Evolutionary conservation across 805 yeast species (phyloP), one percentile per base, ranked within the genome.

Genomic region (Pichia nakasei): DNA sequence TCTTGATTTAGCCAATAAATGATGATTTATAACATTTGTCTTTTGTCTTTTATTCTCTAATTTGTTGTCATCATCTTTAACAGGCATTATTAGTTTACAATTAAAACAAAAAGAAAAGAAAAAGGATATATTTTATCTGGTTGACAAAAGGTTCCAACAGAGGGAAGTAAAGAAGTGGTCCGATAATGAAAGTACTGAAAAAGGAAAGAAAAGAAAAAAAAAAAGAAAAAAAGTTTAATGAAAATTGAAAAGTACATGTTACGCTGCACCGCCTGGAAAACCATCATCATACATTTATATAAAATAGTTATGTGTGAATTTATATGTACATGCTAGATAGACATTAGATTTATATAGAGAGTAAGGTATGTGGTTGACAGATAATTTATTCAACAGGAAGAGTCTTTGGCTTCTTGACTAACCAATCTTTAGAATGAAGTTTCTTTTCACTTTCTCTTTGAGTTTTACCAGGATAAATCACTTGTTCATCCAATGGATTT

Each of bases 381-480:
- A 12, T 9, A n/a, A 17, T n/a, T 20, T 47, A 45, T 48, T 71
- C 70, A 27, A 71, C 75, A 17, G 81, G 81, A 39, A 80, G 60
- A 3, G 82, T 67, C 55, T 72, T 70, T 46, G 75, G 75, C 47
- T 82, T 73, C 46, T 69, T 67, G 36, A 70, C 68, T 42, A 80
- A 61, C 60, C 78, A 80, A 37, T 76, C 80, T 45, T 71, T 74
- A 58, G 70, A 72, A 49, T 73, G 71, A 44, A 72, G 69, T 56
- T 71, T 64, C 52, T 67, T 67, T 54, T 69, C 70, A 39, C 65
- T 68, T 2, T 59, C 52, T 18, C 73, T 63, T 48, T 73, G 70
- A 42, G 68, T 69, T 64, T 79, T 83, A 24, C 88, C 88, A 2
- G 95, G 94, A 59, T 85, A 86, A 29, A 85, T 51, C 33, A 86